phyloP scores from a whole-genome alignment of 2,329 filamentous ascomycete genomes.

The Fusarium nematophilum region DNA sequence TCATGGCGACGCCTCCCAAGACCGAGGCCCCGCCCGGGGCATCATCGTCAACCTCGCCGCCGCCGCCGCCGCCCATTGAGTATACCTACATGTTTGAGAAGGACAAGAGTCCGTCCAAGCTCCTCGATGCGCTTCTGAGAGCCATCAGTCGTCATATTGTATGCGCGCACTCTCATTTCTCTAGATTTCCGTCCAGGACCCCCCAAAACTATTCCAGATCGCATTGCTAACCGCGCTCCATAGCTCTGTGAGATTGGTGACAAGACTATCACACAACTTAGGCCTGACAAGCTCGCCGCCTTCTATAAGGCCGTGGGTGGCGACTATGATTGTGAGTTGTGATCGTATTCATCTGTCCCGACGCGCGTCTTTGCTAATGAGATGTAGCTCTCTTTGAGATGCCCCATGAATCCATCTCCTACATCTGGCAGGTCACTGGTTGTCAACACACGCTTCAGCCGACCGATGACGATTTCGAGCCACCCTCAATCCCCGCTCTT shows the following conservation, averaged over 20 bases:
- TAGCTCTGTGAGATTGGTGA: constrained; percentile 71
- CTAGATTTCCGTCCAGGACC: not conserved
- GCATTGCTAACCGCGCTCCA: constrained; percentile 31
- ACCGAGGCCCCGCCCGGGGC: constrained; percentile 37
- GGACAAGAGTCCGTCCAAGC: constrained; percentile 74
- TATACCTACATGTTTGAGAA: constrained; percentile 77
- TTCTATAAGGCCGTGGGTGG: constrained; percentile 82
- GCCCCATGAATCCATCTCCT: constrained; percentile 80
- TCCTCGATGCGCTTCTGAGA: constrained; percentile 75
- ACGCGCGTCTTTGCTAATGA: constrained; percentile 11
- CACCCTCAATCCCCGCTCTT: constrained; percentile 84
- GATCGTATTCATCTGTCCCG: not conserved
- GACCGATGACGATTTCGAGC: constrained; percentile 75
- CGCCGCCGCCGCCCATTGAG: constrained; percentile 45
- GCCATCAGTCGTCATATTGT: constrained; percentile 79
- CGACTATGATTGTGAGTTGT: constrained; percentile 74
- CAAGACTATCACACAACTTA: constrained; percentile 63
- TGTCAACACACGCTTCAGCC: constrained; percentile 90
- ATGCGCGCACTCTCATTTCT: constrained; percentile 49
- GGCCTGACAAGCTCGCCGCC: constrained; percentile 76
- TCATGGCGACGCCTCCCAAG: constrained; percentile 43
- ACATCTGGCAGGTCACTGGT: constrained; percentile 91
- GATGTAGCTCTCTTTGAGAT: constrained; percentile 79
- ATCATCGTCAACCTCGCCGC: constrained; percentile 38
- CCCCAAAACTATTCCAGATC: not conserved